Conservation (phyloP, 2,329 filamentous ascomycete genomes). For the Hirsutella thompsonii region DNA sequence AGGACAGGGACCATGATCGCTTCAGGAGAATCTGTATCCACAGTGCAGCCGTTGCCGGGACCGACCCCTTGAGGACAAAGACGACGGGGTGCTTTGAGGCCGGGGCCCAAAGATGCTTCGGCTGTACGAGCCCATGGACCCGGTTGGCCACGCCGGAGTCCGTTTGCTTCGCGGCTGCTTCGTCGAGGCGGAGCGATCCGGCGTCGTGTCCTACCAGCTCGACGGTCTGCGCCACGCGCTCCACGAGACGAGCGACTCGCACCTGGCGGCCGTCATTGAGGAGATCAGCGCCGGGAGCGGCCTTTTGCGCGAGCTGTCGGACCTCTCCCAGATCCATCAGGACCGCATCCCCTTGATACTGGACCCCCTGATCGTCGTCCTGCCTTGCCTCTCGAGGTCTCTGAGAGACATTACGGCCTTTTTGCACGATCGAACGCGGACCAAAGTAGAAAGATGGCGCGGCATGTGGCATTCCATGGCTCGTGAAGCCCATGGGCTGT, state of each 20-base stretch:
- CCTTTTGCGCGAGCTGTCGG: constrained; percentile 39
- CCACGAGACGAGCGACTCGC: constrained; percentile 28
- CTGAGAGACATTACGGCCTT: constrained; percentile 38
- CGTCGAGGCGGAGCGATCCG: constrained; percentile 38
- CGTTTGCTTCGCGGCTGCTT: constrained; percentile 39
- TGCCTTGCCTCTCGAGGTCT: constrained; percentile 41
- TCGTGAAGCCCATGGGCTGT: constrained; percentile 36
- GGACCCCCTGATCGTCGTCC: constrained; percentile 41
- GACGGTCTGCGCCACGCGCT: constrained; percentile 34
- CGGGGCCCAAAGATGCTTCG: constrained; percentile 6
- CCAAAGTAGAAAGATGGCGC: constrained; percentile 39
- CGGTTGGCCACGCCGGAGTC: constrained; percentile 14
- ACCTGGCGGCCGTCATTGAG: constrained; percentile 33
- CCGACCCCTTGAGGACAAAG: background rate
- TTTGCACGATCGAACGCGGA: constrained; percentile 35
- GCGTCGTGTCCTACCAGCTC: constrained; percentile 32
- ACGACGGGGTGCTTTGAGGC: background rate
- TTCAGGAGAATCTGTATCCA: background rate
- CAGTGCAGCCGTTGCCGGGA: background rate
- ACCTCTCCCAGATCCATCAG: constrained; percentile 38
- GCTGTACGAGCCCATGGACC: constrained; percentile 13
- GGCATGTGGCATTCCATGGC: constrained; percentile 45
- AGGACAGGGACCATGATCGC: constrained; percentile 1
- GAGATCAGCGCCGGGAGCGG: constrained; percentile 30
- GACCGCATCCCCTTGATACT: constrained; percentile 35